Base-by-base conservation (phyloP, 2,329 filamentous ascomycete species). In the Fusarium coffeatum region DNA sequence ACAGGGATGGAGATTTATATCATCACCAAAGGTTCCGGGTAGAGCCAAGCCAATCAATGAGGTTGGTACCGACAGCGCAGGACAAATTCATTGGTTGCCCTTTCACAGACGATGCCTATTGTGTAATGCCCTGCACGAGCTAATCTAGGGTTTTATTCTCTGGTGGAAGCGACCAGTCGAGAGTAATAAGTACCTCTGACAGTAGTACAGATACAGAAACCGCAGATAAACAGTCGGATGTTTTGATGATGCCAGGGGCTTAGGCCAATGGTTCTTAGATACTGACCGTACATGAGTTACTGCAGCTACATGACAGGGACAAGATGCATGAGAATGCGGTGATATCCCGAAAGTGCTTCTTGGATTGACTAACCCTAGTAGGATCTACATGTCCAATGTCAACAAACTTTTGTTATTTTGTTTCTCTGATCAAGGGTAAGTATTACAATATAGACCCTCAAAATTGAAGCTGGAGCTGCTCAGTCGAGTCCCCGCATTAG, bases 261-360 rank as follows among this genome's bases (percentile, higher is more conserved):
- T 59, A 69, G 54, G 67, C 72, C 72, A 74, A 66, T 66, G 57
- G 71, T 75, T 74, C 73, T 41, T 18, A 53, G 42, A 64, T 50
- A 60, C 51, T 41, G 57, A 41, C 18, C 15, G 34, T 27, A 28
- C 23, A 16, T 25, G 34, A 34, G 15, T 32, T 43, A 43, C 15
- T 27, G 48, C 48, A 43, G 22, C 41, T 43, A 43, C 42, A 48
- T 47, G 53, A 40, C 48, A 64, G 59, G 67, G 34, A 30, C 22
- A 27, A 66, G 47, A 11, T 68, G 55, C 57, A 56, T 37, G 55
- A 69, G 55, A 32, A 60, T 68, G 53, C 41, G 62, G 40, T 55
- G 48, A 37, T 59, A 41, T 50, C 25, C 55, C 48, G 43, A 60
- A 50, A 42, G 40, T 42, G 32, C 30, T 40, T 49, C 32, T n/a